A percentile compares a stretch with the other conserved stretches of the same genome.
Conservation (phyloP, 768 basidiomycete genomes). For the Asterophora parasitica region DNA sequence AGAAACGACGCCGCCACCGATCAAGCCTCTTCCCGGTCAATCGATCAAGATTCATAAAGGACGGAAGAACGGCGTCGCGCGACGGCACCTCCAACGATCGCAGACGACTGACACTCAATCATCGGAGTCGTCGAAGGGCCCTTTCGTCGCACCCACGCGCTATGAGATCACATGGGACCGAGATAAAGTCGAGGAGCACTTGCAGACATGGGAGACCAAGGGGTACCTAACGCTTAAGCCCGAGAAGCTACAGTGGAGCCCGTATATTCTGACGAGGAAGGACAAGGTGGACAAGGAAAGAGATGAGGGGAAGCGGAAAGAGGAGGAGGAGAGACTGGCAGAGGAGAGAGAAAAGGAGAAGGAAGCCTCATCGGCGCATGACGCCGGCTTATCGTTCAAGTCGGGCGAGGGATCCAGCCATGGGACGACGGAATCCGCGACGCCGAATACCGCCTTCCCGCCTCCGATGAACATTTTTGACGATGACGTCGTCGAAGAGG, state of each 20-base stretch:
- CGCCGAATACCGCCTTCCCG: constrained; percentile 6
- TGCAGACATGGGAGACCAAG: constrained; percentile 70
- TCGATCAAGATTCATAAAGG: constrained; percentile 71
- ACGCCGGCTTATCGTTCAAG: neutral
- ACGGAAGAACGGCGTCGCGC: constrained; percentile 58
- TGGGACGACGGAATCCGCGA: neutral
- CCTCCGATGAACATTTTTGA: constrained; percentile 20
- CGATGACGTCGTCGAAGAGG: constrained; percentile 18
- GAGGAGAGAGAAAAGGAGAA: constrained; percentile 9
- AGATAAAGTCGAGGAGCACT: constrained; percentile 56
- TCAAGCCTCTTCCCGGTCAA: constrained; percentile 71
- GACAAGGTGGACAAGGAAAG: constrained; percentile 16
- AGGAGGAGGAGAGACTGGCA: constrained; percentile 9
- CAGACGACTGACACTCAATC: constrained; percentile 43
- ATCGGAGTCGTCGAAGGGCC: constrained; percentile 37
- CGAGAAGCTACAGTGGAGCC: constrained; percentile 91
- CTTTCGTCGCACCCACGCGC: constrained; percentile 58
- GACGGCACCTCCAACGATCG: constrained; percentile 57
- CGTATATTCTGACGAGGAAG: constrained; percentile 52
- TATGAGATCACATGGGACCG: constrained; percentile 78
- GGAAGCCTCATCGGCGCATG: constrained; percentile 2
- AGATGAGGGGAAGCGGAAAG: constrained; percentile 13
- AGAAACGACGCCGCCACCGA: constrained; percentile 43
- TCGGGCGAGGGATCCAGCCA: constrained; percentile 1
- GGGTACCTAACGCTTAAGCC: constrained; percentile 73